Base-by-base conservation (phyloP, 768 basidiomycete genomes). In the Coprinopsis sp. region DNA sequence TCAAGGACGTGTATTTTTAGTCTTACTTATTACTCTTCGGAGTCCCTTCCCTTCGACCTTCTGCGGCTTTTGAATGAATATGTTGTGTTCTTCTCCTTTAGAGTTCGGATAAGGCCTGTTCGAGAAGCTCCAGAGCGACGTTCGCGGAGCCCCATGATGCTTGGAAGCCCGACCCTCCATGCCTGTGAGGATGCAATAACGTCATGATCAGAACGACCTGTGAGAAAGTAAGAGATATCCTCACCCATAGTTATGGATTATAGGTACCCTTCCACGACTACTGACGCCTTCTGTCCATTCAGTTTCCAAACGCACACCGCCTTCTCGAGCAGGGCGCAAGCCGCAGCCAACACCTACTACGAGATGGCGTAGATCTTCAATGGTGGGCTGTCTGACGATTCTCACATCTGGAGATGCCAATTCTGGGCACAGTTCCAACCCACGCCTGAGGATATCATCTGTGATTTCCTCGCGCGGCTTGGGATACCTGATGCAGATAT, bases 391-490 rank as follows among this genome's bases (percentile, higher is more conserved):
- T 6, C 24, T 28, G 12, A 52, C 51, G 6, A 64, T 68, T 2
- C 79, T 70, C 13, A 78, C 54, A 37, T 79, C 73, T 0, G 78
- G 78, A 3, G 81, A 74, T 1, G 73, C 79, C 19, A 83, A 70
- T 46, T 81, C 79, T 0, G 79, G 77, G 49, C 76, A 77, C 18
- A 81, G 62, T 5, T 66, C 65, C 4, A 86, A 64, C 6, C 58
- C 72, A 13, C 72, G 73, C 27, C 70, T 58, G 10, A 89, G 67
- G 37, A 88, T 86, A 31, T 77, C 72, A 3, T 61, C 59, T 1
- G 81, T 82, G 2, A 77, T 85, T 55, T 84, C 76, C 12, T 76
- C 73, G 8, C 86, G 78, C 3, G 84, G 76, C 3, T 64, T 64
- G 0, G 87, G 83, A 54, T 79, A 80, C 83, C 82, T 83, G 23